Evolutionary conservation across 2,329 filamentous ascomycete genomes (phyloP).

Genomic region (Bertia moriformis): DNA sequence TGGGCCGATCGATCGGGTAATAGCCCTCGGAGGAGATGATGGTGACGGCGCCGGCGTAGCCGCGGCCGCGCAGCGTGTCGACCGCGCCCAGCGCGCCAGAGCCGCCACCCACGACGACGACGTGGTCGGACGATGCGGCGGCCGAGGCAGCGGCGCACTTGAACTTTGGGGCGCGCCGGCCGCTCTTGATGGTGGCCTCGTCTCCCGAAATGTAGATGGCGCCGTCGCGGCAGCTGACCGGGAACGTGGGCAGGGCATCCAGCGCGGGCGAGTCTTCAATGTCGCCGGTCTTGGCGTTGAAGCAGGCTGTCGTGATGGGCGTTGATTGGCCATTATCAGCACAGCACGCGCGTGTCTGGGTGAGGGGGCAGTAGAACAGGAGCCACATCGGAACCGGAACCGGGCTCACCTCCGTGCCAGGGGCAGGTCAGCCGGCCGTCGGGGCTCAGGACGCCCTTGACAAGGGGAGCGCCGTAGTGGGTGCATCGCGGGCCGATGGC

Average conservation of each 20-base stretch:
- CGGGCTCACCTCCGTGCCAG: slow-evolving; percentile 94
- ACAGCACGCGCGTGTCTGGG: neutral
- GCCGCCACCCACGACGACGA: slow-evolving; percentile 80
- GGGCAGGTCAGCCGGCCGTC: slow-evolving; percentile 80
- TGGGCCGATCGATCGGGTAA: slow-evolving; percentile 80
- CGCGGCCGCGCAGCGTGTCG: slow-evolving; percentile 71
- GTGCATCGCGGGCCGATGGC: slow-evolving; percentile 74
- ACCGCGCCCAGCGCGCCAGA: slow-evolving; percentile 70
- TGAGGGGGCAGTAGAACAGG: neutral
- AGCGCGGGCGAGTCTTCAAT: slow-evolving; percentile 89
- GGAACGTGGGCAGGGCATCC: slow-evolving; percentile 69
- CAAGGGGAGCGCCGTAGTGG: slow-evolving; percentile 83
- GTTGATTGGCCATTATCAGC: neutral
- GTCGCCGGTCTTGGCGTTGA: slow-evolving; percentile 76
- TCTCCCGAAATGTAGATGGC: slow-evolving; percentile 74
- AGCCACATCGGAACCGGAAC: too few relatives aligned
- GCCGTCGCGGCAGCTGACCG: slow-evolving; percentile 66
- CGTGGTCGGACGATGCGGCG: slow-evolving; percentile 32
- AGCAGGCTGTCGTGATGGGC: slow-evolving; percentile 71
- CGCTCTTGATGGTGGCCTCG: slow-evolving; percentile 62
- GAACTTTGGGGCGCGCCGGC: slow-evolving; percentile 59
- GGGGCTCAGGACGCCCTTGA: slow-evolving; percentile 69
- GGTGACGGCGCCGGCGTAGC: slow-evolving; percentile 68
- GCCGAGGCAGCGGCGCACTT: slow-evolving; percentile 47
- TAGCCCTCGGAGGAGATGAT: slow-evolving; percentile 74